Evolutionary conservation across 768 basidiomycete species (phyloP).

Genomic region (Termitomyces sp.): DNA sequence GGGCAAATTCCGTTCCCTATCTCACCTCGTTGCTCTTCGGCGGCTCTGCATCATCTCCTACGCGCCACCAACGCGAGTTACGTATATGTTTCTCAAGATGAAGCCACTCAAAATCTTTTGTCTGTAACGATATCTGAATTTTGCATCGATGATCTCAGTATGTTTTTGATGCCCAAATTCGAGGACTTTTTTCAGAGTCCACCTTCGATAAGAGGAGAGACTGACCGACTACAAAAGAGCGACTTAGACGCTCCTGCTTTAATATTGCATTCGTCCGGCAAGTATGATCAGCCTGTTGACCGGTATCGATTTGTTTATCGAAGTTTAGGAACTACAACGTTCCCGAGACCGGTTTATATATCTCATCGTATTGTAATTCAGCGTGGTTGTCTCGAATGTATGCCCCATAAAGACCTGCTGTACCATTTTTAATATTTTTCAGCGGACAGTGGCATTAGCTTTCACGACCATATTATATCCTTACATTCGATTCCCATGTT

Average conservation of each 20-base stretch:
- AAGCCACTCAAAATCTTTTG: conserved; percentile 21
- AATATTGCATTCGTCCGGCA: conserved; percentile 4
- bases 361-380: conserved; percentile 5
- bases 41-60: conserved; percentile 4
- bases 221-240: not conserved
- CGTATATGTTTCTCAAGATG: conserved; percentile 10
- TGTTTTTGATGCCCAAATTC: not conserved
- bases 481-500: conserved; percentile 3
- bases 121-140: conserved; percentile 18
- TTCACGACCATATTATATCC: not conserved
- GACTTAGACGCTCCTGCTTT: not conserved
- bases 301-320: not conserved
- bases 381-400: conserved; percentile 1
- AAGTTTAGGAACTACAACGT: conserved; percentile 1
- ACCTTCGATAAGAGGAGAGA: not conserved
- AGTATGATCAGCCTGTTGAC: not conserved
- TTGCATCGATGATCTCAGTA: not conserved
- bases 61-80: not conserved
- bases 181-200: not conserved
- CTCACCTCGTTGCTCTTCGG: conserved; percentile 5
- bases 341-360: conserved; percentile 2
- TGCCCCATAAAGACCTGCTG: not conserved
- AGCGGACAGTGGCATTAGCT: conserved; percentile 1
- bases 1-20: conserved; percentile 6
- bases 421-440: not conserved